Evolutionary conservation across 257 asterid species (phyloP).

Genomic region (Solanum dulcamara): DNA sequence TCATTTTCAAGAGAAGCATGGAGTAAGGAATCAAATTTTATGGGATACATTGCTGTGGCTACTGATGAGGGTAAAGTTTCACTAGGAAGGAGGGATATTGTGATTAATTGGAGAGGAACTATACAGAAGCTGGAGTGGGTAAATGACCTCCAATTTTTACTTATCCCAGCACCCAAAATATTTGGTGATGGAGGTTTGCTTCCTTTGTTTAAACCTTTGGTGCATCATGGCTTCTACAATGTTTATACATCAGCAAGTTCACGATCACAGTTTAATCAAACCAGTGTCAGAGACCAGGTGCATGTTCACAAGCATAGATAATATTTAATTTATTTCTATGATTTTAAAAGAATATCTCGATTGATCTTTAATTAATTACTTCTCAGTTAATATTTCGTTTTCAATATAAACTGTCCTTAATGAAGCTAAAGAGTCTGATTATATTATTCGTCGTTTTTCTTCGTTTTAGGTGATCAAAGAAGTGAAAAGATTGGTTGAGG

Average conservation of each 20-base stretch:
- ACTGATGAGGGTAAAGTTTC: neutral
- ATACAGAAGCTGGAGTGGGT: slow-evolving; percentile 52
- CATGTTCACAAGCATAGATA: neutral
- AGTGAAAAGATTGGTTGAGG: neutral
- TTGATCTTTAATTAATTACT: neutral
- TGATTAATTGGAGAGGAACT: slow-evolving; percentile 81
- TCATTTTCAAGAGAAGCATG: slow-evolving; percentile 3
- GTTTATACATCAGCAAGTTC: neutral
- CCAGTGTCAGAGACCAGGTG: neutral
- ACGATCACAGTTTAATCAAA: neutral
- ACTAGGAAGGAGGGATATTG: slow-evolving; percentile 2
- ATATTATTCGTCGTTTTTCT: neutral
- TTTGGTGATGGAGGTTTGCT: neutral
- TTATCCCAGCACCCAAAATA: neutral
- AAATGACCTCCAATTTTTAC: slow-evolving; percentile 13
- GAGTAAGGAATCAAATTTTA: neutral
- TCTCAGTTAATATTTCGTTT: too few relatives aligned
- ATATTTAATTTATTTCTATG: too few relatives aligned
- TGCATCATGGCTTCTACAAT: neutral
- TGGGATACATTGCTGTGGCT: neutral
- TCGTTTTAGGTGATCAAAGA: slow-evolving; percentile 26
- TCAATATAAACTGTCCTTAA: too few relatives aligned
- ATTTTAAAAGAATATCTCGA: neutral
- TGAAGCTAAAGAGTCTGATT: neutral
- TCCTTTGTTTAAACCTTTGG: neutral